Percentiles rank a stretch among this genome's conserved stretches.
These are phyloP conservation scores for Apostasia shenzhenica DNA, from an alignment of 106 monocot genomes.

Conservation along the genomic window DNA sequence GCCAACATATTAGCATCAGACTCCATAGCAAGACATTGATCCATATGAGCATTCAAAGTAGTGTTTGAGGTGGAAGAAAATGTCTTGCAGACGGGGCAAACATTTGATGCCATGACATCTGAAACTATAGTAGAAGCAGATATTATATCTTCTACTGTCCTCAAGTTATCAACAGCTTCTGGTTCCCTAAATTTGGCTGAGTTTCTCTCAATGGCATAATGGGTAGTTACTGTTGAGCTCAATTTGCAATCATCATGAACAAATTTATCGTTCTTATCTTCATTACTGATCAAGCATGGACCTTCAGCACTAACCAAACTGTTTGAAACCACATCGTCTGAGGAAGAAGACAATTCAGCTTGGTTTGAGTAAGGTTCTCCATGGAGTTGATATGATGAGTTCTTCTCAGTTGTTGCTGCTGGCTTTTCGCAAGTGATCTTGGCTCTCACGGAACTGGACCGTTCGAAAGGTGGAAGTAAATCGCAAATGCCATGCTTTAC, in stretches of 20 bases:
- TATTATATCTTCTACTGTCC: conserved; percentile 23
- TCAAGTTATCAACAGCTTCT: background rate
- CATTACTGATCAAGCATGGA: background rate
- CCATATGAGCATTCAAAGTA: conserved; percentile 77
- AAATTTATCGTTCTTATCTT: background rate
- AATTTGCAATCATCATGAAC: background rate
- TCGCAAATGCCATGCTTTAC: conserved; percentile 57
- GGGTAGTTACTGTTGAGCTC: background rate
- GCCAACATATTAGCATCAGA: conserved; percentile 9
- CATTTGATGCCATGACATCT: conserved; percentile 62
- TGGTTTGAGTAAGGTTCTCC: background rate
- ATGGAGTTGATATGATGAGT: background rate
- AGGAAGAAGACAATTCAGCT: background rate
- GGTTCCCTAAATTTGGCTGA: background rate
- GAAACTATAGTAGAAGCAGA: conserved; percentile 39
- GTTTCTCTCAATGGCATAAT: background rate
- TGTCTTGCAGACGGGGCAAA: conserved; percentile 71
- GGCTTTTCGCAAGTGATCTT: background rate
- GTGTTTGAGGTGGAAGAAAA: conserved; percentile 75
- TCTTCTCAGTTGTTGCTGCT: conserved; percentile 1
- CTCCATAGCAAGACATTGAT: conserved; percentile 55
- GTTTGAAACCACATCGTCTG: background rate
- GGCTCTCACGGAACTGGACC: conserved; percentile 52
- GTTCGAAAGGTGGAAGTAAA: conserved; percentile 75
- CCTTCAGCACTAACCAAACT: background rate